These are phyloP conservation scores for Acorus gramineus DNA, from an alignment of 106 monocot species.

Conservation along the genomic window DNA sequence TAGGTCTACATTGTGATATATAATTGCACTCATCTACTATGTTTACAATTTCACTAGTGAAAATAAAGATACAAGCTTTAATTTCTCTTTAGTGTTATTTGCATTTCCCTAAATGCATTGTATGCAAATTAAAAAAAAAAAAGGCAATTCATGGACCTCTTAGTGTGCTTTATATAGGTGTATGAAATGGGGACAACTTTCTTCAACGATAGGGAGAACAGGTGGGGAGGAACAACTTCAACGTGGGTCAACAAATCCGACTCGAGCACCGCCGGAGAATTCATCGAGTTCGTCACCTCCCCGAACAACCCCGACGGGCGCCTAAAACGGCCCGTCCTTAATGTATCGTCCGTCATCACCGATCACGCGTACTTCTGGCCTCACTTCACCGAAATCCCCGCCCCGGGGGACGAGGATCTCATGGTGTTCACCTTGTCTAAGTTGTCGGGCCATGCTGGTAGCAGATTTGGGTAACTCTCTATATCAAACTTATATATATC, in stretches of 20 bases:
- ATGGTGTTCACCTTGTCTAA: conserved; percentile 72
- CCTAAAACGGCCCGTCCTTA: conserved; percentile 27
- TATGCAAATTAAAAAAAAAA: too few relatives aligned
- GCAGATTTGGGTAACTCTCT: conserved; percentile 49
- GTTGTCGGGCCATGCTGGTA: conserved; percentile 70
- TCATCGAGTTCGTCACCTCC: conserved; percentile 86
- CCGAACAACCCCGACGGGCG: conserved; percentile 70
- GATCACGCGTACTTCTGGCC: conserved; percentile 89
- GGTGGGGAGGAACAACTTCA: conserved; percentile 49
- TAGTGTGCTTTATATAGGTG: conserved; percentile 16
- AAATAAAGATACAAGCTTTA: too few relatives aligned
- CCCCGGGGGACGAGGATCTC: conserved; percentile 57
- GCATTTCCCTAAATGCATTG: too few relatives aligned
- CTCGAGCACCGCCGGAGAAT: background rate
- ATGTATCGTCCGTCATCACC: conserved; percentile 35
- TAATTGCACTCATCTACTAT: too few relatives aligned
- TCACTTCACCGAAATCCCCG: conserved; percentile 49
- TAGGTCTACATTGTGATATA: too few relatives aligned
- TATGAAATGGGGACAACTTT: conserved; percentile 41
- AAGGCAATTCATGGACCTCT: too few relatives aligned
- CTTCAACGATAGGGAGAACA: conserved; percentile 34
- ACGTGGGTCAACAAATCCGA: conserved; percentile 20
- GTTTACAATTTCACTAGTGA: too few relatives aligned
- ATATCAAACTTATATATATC: background rate
- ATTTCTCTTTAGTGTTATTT: too few relatives aligned